These are phyloP conservation scores for Fusarium sterilihyphosum DNA, from an alignment of 2,329 filamentous ascomycete genomes.

Conservation along the genomic window DNA sequence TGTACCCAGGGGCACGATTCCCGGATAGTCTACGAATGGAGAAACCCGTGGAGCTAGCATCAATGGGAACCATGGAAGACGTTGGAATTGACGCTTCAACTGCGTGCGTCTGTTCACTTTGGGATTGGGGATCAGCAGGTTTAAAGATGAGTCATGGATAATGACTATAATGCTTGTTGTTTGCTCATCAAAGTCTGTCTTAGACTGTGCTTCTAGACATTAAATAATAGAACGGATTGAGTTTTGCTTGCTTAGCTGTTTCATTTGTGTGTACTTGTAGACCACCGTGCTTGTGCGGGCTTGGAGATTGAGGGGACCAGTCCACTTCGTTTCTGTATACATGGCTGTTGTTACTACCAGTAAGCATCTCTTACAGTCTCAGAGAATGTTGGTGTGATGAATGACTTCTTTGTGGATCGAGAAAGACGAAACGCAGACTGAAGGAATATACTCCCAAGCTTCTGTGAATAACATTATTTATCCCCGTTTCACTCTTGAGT, in stretches of 20 bases:
- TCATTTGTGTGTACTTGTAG: neutral
- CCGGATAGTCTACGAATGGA: neutral
- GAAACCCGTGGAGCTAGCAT: neutral
- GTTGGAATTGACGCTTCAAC: neutral
- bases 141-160: rapidly evolving
- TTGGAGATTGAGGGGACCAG: neutral
- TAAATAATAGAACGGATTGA: neutral
- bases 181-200: too few relatives aligned
- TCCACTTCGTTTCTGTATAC: too few relatives aligned
- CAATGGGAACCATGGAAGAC: neutral
- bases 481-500: neutral
- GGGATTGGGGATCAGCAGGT: neutral
- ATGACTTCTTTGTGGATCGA: neutral
- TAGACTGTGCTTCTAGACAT: neutral
- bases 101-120: neutral
- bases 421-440: neutral
- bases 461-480: neutral
- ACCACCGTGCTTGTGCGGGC: rapidly evolving
- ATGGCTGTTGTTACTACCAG: too few relatives aligned
- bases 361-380: too few relatives aligned
- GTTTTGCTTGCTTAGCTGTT: neutral
- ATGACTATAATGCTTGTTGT: neutral
- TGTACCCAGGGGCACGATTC: neutral
- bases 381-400: too few relatives aligned
- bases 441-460: neutral